Evolutionary conservation across 129 eudicot genomes (phyloP), one percentile per base, ranked within the genome.

Genomic region (Flaveria linearis): DNA sequence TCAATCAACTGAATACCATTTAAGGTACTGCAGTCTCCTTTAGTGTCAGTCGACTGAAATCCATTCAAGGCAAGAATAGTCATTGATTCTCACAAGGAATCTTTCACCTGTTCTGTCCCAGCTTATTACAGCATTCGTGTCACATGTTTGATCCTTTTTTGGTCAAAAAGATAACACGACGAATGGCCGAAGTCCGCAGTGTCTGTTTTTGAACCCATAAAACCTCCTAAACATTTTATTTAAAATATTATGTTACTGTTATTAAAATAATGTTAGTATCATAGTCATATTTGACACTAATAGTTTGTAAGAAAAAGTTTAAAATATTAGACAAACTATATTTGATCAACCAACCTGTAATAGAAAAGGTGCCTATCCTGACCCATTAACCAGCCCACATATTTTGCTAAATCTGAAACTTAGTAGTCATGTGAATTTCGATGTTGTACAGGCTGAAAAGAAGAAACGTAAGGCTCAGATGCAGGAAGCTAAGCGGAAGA

Each of bases 401-500:
- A 28, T 28, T 28, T 28, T 62, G 22, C 68, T 28, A 30, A 62
- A 12, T 62, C 45, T 14, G 22, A 26, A 50, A 26, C 28, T 12
- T 26, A 28, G 12, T 30, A 14, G 30, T 62, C 43, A 62, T 62
- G 68, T 60, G 63, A 70, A 68, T 77, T 42, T 74, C 47, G 53
- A 60, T 51, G 57, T 15, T 68, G 22, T 0, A 50, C 83, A 94
- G 97, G 71, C 92, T 8, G 96, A 94, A 68, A 91, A 85, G 82
- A 91, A 83, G 94, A 93, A 90, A 76, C 90, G 97, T 25, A 86
- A 84, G 81, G 92, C 81, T 55, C 81, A 83, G 76, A 16, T 89
- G 85, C 97, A 94, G 55, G 93, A 87, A 83, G 99, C 96, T 9
- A 94, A 87, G 51, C 63, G 82, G 83, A 94, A 86, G 87, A 94